Base-by-base conservation (phyloP, 2,329 filamentous ascomycete genomes). In the Calonectria leucothoes region DNA sequence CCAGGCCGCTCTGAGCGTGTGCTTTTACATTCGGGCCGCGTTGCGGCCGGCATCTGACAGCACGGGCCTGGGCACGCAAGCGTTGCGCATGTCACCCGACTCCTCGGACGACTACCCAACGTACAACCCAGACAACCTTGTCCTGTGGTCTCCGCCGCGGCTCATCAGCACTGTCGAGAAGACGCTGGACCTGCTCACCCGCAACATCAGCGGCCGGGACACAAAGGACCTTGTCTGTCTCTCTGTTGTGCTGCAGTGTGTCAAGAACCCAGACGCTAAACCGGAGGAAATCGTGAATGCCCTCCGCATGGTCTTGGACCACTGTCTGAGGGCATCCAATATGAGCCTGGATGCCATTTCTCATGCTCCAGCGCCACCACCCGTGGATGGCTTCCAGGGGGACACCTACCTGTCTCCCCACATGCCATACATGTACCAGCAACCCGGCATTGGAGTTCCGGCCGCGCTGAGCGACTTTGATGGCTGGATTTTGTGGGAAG, bases 1-100 rank as follows among this genome's bases (percentile, higher is more conserved):
- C 25, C 89, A 91, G 79, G 88, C 89, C 0, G 88, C 88, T 3
- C 85, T 91, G 55, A 89, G 89, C 71, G 83, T 91, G 15, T 91
- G 89, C 77, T 90, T 88, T 75, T 91, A 89, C 70, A 89, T 91
- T 78, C 84, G 83, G 45, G 75, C 79, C n/a, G 79, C 78, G 2
- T 73, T 81, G 14, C 82, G 82, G 6, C 80, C 82, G 35, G 78
- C 78, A 45, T 77, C 77, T 5, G 82, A 85, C 25, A 79, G 77
- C 48, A 72, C 79, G 17, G 77, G 80, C n/a, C 76, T 82, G 31
- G 79, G 79, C 12, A 79, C 82, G 42, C 79, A 82, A 37, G 82
- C 80, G 6, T 76, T 83, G 45, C 81, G 82, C 27, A 79, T 84
- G 78, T 83, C 84, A 20, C 82, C 84, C 6, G 81, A 83, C 52